phyloP scores from a whole-genome alignment of 2,329 filamentous ascomycete species.

The Albophoma yamanashiensis region DNA sequence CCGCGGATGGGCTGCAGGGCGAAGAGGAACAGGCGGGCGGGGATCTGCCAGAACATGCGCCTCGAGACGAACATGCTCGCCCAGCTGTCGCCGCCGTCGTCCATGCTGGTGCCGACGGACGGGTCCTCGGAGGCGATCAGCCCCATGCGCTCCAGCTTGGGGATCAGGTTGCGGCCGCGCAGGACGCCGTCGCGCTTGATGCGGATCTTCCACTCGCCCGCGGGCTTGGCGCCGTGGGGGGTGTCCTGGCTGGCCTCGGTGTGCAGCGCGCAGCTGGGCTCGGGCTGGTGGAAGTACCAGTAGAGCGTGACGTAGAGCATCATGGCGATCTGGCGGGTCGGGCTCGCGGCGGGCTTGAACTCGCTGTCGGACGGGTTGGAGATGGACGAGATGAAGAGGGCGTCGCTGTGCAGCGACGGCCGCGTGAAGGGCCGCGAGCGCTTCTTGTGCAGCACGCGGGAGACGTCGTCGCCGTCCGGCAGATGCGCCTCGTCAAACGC shows the following conservation, averaged over 20 bases:
- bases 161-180: constrained; percentile 69
- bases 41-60: constrained; percentile 84
- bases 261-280: constrained; percentile 54
- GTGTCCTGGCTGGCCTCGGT: constrained; percentile 55
- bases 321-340: constrained; percentile 85
- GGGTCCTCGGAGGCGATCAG: constrained; percentile 69
- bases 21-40: constrained; percentile 79
- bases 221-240: constrained; percentile 59
- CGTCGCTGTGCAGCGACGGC: constrained; percentile 70
- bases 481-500: constrained; percentile 2
- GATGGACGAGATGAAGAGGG: constrained; percentile 84
- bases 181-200: constrained; percentile 84
- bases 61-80: constrained; percentile 71
- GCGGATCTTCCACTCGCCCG: constrained; percentile 76
- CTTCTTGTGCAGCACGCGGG: constrained; percentile 17
- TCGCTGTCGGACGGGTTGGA: constrained; percentile 73
- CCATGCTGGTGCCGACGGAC: constrained; percentile 54
- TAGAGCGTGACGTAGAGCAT: constrained; percentile 92
- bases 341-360: constrained; percentile 69
- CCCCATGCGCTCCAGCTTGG: constrained; percentile 90
- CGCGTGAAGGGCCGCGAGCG: constrained; percentile 40
- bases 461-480: constrained; percentile 10
- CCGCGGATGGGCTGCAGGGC: constrained; percentile 53
- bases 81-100: constrained; percentile 58
- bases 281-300: constrained; percentile 92